Evolutionary conservation across 108 stramenopile species (phyloP), one percentile per base, ranked within the genome.

Genomic region (Nitzschia palea): DNA sequence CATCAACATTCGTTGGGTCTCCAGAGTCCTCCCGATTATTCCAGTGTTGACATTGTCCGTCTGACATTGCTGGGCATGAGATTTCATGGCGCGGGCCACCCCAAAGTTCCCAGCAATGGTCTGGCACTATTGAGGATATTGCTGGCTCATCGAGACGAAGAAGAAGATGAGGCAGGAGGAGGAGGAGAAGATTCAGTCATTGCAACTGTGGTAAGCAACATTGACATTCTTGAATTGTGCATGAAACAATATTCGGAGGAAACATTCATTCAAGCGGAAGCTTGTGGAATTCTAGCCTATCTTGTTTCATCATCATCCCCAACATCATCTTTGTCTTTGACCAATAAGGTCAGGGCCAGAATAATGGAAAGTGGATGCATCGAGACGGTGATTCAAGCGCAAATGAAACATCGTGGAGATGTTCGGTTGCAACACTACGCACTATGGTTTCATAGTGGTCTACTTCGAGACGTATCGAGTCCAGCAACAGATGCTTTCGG

Each of bases 21-120:
- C 4, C 8, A 33, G 25, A 28, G 30, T 2, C 29, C 14, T 25
- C 22, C 22, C 4, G 18, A 48, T 48, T 20, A 20, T 20, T 20
- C 9, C 9, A 48, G 9, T 18, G 9, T 6, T 22, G 62, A 63
- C 3, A 12, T 63, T 4, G 48, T 42, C 28, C 27, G 50, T 10
- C 40, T 63, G 4, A 8, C 45, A 47, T 63, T 63, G 29, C 9
- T 50, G 14, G 62, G 62, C 6, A 47, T 63, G 62, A 23, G 10
- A 63, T 30, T 30, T 20, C 62, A 63, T 33, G n/a, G 22, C 23
- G 6, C 12, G 14, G 15, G 22, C 18, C 50, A 44, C 4, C 48
- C 62, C 6, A 63, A 63, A 33, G 62, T 63, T 32, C 62, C 47
- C 20, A 27, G 62, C 27, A 63, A 63, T 9, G 45, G 62, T 2